These are phyloP conservation scores for Diaporthe sp. DNA, from an alignment of 2,329 filamentous ascomycete species.

Conservation along the genomic window DNA sequence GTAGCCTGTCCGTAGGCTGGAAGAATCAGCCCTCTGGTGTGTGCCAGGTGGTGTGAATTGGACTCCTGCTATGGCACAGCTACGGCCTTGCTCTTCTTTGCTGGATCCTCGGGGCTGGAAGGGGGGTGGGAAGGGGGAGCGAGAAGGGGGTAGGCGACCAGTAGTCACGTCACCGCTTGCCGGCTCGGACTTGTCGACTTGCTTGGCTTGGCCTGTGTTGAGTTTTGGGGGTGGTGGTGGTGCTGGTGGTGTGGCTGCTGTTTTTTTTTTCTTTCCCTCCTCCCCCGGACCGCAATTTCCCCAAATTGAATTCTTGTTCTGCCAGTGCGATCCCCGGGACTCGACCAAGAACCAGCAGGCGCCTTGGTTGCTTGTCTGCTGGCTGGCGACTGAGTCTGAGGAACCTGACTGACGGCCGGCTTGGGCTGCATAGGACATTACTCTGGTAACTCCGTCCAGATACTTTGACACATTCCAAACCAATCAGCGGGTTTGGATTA, in stretches of 20 bases:
- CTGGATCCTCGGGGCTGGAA: neutral
- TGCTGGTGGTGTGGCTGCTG: neutral
- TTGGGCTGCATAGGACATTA: conserved; percentile 25
- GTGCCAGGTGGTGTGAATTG: conserved; percentile 30
- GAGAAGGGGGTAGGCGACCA: conserved; percentile 14
- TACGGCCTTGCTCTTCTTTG: conserved; percentile 7
- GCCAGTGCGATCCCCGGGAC: conserved; percentile 14
- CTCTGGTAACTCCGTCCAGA: conserved; percentile 21
- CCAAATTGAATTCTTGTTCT: conserved; percentile 9
- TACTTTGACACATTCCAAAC: conserved; percentile 19
- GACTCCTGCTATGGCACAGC: neutral
- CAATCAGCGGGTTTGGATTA: conserved; percentile 29
- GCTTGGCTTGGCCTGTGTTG: conserved; percentile 2
- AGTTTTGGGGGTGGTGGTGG: neutral
- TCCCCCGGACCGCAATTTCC: conserved; percentile 3
- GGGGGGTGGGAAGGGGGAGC: neutral
- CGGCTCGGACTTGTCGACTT: neutral
- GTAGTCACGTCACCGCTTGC: conserved; percentile 25
- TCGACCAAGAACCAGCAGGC: conserved; percentile 1
- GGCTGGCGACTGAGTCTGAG: neutral
- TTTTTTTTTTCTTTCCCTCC: neutral
- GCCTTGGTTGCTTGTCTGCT: neutral
- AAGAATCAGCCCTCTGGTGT: conserved; percentile 26
- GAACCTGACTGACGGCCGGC: conserved; percentile 1
- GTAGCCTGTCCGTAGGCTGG: conserved; percentile 21